Evolutionary conservation across 805 yeast genomes (phyloP).

Genomic region (Ogataea methanolica): DNA sequence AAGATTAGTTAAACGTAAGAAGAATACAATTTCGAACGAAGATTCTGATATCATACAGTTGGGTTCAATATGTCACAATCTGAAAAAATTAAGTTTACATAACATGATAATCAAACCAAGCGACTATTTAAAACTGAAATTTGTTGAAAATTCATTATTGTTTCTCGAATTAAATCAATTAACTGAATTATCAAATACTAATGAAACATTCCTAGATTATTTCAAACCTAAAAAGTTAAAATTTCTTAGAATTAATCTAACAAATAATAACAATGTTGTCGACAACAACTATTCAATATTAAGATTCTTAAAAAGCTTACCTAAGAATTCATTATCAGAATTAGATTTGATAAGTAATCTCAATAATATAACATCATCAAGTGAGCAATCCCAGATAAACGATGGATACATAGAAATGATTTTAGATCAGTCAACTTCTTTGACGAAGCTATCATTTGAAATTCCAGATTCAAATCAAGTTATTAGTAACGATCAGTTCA

Average conservation of each 20-base stretch:
- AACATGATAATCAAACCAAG: slow-evolving; percentile 6
- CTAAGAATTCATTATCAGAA: slow-evolving; percentile 17
- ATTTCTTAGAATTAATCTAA: slow-evolving; percentile 18
- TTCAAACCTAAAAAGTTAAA: slow-evolving; percentile 7
- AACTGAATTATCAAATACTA: slow-evolving; percentile 8
- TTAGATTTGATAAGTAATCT: slow-evolving; percentile 20
- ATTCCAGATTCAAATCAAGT: slow-evolving; percentile 18
- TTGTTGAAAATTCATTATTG: slow-evolving; percentile 6
- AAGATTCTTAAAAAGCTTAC: slow-evolving; percentile 10
- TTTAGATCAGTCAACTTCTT: slow-evolving; percentile 10
- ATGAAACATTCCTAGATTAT: slow-evolving; percentile 10
- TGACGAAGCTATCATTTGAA: slow-evolving; percentile 22
- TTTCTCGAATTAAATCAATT: slow-evolving; percentile 14
- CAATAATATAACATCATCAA: slow-evolving; percentile 12
- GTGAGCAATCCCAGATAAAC: slow-evolving; percentile 11
- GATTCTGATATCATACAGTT: no score
- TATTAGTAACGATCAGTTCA: slow-evolving; percentile 15
- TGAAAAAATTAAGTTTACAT: slow-evolving; percentile 9
- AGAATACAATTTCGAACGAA: slow-evolving; percentile 4
- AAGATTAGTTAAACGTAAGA: neutral
- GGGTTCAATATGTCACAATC: no score
- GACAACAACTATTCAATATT: neutral
- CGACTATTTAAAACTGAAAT: slow-evolving; percentile 4
- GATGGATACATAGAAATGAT: slow-evolving; percentile 14
- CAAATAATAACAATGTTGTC: slow-evolving; percentile 19